phyloP scores from a whole-genome alignment of 2,329 filamentous ascomycete species.

The Trichoderma aggressivum region DNA sequence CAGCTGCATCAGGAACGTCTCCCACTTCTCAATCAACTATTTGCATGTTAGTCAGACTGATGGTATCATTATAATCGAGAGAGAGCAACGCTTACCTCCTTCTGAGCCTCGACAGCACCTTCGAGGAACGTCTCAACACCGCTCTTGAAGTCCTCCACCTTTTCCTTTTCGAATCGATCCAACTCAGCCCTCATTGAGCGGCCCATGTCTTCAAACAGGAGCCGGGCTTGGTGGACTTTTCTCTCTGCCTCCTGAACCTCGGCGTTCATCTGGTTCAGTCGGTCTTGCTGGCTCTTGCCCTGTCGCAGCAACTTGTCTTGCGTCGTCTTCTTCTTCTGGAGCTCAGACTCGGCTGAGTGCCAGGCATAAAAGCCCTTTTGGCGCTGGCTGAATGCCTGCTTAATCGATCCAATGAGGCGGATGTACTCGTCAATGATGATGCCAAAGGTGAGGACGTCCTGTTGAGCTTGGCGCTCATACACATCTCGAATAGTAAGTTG shows the following conservation, averaged over 20 bases:
- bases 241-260: slow-evolving; percentile 94
- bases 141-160: slow-evolving; percentile 98
- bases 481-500: slow-evolving; percentile 92
- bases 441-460: slow-evolving; percentile 91
- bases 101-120: slow-evolving; percentile 95
- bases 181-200: slow-evolving; percentile 85
- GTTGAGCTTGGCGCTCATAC: slow-evolving; percentile 94
- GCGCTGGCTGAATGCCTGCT: slow-evolving; percentile 85
- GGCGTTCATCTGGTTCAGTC: slow-evolving; percentile 84
- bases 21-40: slow-evolving; percentile 82
- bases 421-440: slow-evolving; percentile 99
- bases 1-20: slow-evolving; percentile 94
- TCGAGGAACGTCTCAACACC: slow-evolving; percentile 97
- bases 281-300: slow-evolving; percentile 92
- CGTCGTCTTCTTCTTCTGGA: slow-evolving; percentile 81
- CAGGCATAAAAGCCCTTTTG: slow-evolving; percentile 96
- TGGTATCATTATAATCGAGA: not conserved
- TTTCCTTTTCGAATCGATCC: slow-evolving; percentile 92
- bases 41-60: slow-evolving; percentile 24
- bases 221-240: slow-evolving; percentile 82
- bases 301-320: slow-evolving; percentile 96
- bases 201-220: slow-evolving; percentile 97
- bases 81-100: slow-evolving; percentile 64
- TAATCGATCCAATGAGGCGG: slow-evolving; percentile 89
- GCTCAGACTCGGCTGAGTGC: slow-evolving; percentile 85